These are phyloP conservation scores for Penicillium hordei DNA, from an alignment of 2,329 filamentous ascomycete species.

Conservation along the genomic window DNA sequence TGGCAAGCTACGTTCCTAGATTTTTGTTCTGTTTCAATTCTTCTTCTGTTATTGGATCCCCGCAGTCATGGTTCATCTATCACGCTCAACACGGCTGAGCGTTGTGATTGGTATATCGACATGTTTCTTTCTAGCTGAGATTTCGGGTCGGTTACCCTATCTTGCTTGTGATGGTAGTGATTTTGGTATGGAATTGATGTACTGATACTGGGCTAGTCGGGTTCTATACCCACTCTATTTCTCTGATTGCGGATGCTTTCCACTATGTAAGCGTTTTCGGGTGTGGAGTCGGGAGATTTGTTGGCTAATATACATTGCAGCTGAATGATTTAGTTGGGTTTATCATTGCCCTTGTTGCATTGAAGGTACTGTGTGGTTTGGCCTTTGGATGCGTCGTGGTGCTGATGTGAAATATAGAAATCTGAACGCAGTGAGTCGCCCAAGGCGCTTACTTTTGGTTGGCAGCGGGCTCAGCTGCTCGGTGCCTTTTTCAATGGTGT, in stretches of 20 bases:
- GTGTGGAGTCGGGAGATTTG: not conserved
- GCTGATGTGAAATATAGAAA: slow-evolving; percentile 41
- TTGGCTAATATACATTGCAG: slow-evolving; percentile 40
- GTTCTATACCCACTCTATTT: slow-evolving; percentile 69
- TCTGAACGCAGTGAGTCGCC: slow-evolving; percentile 60
- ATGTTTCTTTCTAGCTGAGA: slow-evolving; percentile 35
- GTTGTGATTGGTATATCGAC: slow-evolving; percentile 34
- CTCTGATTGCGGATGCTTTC: slow-evolving; percentile 74
- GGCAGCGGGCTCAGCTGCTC: slow-evolving; percentile 70
- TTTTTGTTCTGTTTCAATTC: not conserved
- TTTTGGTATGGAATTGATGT: not conserved
- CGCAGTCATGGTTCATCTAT: slow-evolving; percentile 27
- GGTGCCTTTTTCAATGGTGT: slow-evolving; percentile 80
- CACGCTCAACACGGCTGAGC: slow-evolving; percentile 32
- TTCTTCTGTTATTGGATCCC: not conserved
- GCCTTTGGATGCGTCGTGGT: not conserved
- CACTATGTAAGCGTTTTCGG: slow-evolving; percentile 62
- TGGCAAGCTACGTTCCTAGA: not conserved
- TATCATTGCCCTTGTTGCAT: slow-evolving; percentile 63
- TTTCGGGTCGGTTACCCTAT: slow-evolving; percentile 25
- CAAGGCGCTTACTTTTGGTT: slow-evolving; percentile 67
- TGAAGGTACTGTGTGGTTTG: slow-evolving; percentile 50
- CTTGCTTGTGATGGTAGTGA: not conserved
- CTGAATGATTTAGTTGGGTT: slow-evolving; percentile 71
- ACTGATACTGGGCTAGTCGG: slow-evolving; percentile 50